phyloP scores from a whole-genome alignment of 2,329 filamentous ascomycete genomes.

The Cucurbitaria berberidis region DNA sequence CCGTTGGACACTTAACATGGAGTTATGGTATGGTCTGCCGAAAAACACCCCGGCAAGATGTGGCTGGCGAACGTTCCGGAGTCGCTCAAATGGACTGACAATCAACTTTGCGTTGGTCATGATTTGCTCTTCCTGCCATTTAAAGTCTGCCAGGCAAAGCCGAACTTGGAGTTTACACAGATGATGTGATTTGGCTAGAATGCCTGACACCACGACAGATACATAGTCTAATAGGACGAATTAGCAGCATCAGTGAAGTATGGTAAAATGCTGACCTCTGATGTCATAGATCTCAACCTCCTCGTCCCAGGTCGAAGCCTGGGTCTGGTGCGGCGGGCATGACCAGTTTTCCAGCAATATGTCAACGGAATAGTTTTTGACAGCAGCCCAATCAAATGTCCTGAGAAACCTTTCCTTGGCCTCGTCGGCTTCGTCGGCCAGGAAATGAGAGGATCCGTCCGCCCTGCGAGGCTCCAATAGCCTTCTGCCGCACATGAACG shows the following conservation, averaged over 20 bases:
- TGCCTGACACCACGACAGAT: conserved; percentile 37
- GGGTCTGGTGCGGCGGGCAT: background rate
- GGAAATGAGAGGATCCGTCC: conserved; percentile 31
- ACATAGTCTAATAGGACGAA: conserved; percentile 32
- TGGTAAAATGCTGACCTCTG: conserved; percentile 21
- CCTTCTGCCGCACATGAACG: conserved; percentile 42
- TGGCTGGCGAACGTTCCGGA: conserved; percentile 40
- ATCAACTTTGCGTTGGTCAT: conserved; percentile 33
- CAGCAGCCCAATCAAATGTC: conserved; percentile 34
- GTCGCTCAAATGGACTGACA: conserved; percentile 37
- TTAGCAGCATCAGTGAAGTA: background rate
- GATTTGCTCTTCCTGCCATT: conserved; percentile 28
- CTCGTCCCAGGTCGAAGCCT: conserved; percentile 32
- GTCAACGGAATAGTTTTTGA: conserved; percentile 44
- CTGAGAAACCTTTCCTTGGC: conserved; percentile 32
- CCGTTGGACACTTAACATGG: conserved; percentile 21
- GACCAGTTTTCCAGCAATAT: conserved; percentile 38
- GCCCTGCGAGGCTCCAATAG: conserved; percentile 37
- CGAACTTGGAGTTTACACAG: conserved; percentile 40
- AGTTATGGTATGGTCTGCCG: conserved; percentile 20
- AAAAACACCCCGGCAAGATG: conserved; percentile 32
- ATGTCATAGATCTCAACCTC: conserved; percentile 48
- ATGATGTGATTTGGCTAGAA: conserved; percentile 35
- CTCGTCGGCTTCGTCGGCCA: conserved; percentile 21
- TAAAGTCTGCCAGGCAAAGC: conserved; percentile 33